A percentile compares a stretch with the other conserved stretches of the same genome.
These are phyloP conservation scores for Suhomyces prunicola DNA, from an alignment of 805 yeast genomes.

Conservation along the genomic window DNA sequence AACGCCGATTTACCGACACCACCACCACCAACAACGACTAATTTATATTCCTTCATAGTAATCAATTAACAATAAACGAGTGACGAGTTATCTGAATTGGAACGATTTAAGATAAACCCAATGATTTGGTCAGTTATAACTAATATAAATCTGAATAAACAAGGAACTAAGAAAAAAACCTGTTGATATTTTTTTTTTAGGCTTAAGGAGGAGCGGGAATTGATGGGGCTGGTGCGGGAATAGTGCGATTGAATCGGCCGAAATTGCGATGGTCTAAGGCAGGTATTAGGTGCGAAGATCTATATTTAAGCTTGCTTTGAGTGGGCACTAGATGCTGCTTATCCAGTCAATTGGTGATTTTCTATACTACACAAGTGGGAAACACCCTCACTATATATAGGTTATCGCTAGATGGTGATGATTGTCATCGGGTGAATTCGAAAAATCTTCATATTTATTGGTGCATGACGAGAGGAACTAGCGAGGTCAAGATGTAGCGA, in stretches of 20 bases:
- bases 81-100: not conserved
- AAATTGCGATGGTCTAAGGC: not conserved
- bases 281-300: not conserved
- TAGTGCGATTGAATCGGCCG: not conserved
- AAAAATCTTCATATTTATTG: not conserved
- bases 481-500: not conserved
- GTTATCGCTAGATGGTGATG: not conserved
- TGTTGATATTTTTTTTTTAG: not conserved
- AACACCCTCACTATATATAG: not conserved
- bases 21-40: conserved; percentile 98
- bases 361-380: not conserved
- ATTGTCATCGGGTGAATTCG: not conserved
- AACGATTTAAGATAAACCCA: not conserved
- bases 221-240: not conserved
- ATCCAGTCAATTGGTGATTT: not conserved
- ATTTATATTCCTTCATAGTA: conserved; percentile 69
- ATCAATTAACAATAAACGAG: not conserved
- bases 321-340: not conserved
- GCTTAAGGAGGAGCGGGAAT: not conserved
- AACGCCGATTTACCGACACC: conserved; percentile 98
- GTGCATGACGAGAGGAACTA: not conserved
- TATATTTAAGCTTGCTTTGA: not conserved
- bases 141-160: not conserved
- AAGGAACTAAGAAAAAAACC: not conserved
- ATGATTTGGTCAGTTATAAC: not conserved